These are phyloP conservation scores for rapeseed (Brassica napus) DNA, from an alignment of 345 rosid species.

Conservation along the genomic window Da-Ae NC_063447.1:16657501-16658000, in stretches of 20 bases:
- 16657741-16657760: conserved; percentile 29
- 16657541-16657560: background rate
- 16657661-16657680: background rate
- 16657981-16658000: background rate
- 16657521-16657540: background rate
- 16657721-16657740: background rate
- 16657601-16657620: background rate
- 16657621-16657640: background rate
- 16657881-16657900: too few relatives aligned
- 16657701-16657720: background rate
- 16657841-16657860: background rate
- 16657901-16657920: too few relatives aligned
- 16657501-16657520: too few relatives aligned
- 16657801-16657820: conserved; percentile 33
- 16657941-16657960: background rate
- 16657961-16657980: background rate
- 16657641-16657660: background rate
- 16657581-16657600: background rate
- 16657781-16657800: conserved; percentile 59
- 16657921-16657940: too few relatives aligned
- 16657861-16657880: too few relatives aligned
- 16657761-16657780: conserved; percentile 59
- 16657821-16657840: background rate
- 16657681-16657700: background rate
- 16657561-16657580: background rate